Evolutionary conservation across 495 filamentous ascomycete species (phyloP), one percentile per base, ranked within the genome.

Genomic region (Pseudomonodictys pantanalensis): DNA sequence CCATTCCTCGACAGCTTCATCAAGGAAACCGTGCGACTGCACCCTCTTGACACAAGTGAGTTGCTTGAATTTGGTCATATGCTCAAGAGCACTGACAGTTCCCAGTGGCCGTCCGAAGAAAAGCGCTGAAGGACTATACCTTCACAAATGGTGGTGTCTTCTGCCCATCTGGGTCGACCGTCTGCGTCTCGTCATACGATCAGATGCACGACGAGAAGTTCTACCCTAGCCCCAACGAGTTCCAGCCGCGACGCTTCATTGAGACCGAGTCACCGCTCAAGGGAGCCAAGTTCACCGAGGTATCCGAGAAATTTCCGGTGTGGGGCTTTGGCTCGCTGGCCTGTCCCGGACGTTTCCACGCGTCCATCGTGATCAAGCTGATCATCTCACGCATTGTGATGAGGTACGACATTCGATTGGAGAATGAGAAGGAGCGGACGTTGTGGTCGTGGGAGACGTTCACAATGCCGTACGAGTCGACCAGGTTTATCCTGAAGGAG

Each of bases 1-100:
- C 48, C 48, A 9, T 22, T 52, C 11, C 48, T 52, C 5, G 48
- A 52, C 29, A 52, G 48, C 26, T 38, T 52, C 48, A 52, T 52
- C 48, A 52, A 52, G 22, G 48, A 52, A 29, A 52, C 48, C 15
- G 18, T 52, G 4, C 5, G 48, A 18, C 29, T 52, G 29, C 5
- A 52, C 22, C 48, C 48, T 32, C 18, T 52, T 7, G 48, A 52
- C 29, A 52, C 5, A 7, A 5, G 45, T 23, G 28, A 48, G 45
- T 6, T 12, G 11, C 12, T 24, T 22, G 11, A 9, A 9, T 9
- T 7, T 24, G 8, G 45, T 23, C 22, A 28, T 9, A 10, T 11
- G 8, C 10, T 28, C 17, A 48, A 24, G 9, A n/a, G n/a, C n/a
- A n/a, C n/a, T n/a, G n/a, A n/a, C n/a, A n/a, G n/a, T n/a, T n/a